A percentile compares a stretch with the other conserved stretches of the same genome.
Evolutionary conservation across 2,329 filamentous ascomycete species (phyloP).

Genomic region (Acrodontium crateriforme): DNA sequence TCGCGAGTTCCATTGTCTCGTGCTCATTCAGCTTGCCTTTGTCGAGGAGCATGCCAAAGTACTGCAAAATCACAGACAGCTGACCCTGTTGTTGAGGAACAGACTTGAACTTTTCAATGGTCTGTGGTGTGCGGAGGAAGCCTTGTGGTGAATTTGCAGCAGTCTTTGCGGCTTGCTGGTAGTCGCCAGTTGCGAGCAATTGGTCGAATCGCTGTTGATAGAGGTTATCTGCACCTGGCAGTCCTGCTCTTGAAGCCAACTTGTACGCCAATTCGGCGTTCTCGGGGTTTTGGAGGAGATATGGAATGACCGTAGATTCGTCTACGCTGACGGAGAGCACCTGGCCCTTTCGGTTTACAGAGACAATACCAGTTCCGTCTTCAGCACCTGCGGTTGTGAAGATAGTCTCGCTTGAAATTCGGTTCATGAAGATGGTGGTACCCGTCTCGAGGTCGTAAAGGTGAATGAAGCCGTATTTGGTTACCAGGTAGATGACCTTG

Average conservation of each 20-base stretch:
- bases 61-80: conserved; percentile 89
- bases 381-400: conserved; percentile 83
- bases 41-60: conserved; percentile 93
- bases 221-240: conserved; percentile 86
- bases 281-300: conserved; percentile 90
- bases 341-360: conserved; percentile 95
- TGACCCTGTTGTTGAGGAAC: conserved; percentile 68
- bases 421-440: conserved; percentile 97
- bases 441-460: conserved; percentile 95
- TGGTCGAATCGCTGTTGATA: conserved; percentile 90
- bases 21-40: conserved; percentile 87
- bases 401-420: conserved; percentile 97
- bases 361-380: conserved; percentile 75
- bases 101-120: conserved; percentile 90
- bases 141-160: conserved; percentile 93
- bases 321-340: conserved; percentile 89
- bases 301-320: conserved; percentile 80
- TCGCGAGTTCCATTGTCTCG: conserved; percentile 85
- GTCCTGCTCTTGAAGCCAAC: conserved; percentile 82
- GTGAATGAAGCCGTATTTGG: conserved; percentile 98
- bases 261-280: conserved; percentile 91
- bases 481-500: conserved; percentile 91
- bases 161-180: conserved; percentile 80
- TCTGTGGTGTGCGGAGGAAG: conserved; percentile 86
- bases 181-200: conserved; percentile 66